Base-by-base conservation (phyloP, 2,329 filamentous ascomycete species). In the Botrytis fragariae region DNA sequence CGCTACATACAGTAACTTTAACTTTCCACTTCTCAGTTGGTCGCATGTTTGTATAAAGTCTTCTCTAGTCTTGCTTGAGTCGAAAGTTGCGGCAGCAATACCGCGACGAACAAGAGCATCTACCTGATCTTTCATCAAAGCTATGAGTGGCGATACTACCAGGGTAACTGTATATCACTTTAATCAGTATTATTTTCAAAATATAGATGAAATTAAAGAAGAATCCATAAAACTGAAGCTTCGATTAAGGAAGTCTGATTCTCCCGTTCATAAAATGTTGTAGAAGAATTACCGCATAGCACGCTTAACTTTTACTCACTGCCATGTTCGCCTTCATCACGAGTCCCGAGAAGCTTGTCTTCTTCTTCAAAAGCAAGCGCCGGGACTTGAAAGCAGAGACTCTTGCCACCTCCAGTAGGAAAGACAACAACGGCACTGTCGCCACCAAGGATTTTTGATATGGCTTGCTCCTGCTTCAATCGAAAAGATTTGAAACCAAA, bases 81-180 rank as follows among this genome's bases (percentile, higher is more conserved):
- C 87, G 18, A 89, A 81, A 10, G 84, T 85, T 3, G 87, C 88
- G 14, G 87, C 88, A 16, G 84, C 77, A 16, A 90, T 84, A 0
- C 85, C 85, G 42, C 84, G 83, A 16, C 82, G 82, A 64, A 83
- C 81, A 32, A 90, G 81, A 1, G 85, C 84, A 75, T 90, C 87
- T 0, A 88, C 87, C 75, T 90, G 88, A 74, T 90, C 87, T 77
- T 89, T 89, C 87, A 89, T 89, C 71, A 89, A 77, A 2, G 87
- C 87, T 69, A 89, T 87, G 4, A 89, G 79, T 0, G 87, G 87
- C 0, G 86, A 89, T 2, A 89, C 86, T 4, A 89, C 86, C 9
- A 89, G 83, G 1, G 86, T 89, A 74, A 89, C 71, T 72, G 37
- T 10, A 39, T 12, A 18, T 45, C 12, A n/a, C 6, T 45, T 29